Conservation (phyloP, 2,329 filamentous ascomycete genomes). For the Diaporthe australafricana region DNA sequence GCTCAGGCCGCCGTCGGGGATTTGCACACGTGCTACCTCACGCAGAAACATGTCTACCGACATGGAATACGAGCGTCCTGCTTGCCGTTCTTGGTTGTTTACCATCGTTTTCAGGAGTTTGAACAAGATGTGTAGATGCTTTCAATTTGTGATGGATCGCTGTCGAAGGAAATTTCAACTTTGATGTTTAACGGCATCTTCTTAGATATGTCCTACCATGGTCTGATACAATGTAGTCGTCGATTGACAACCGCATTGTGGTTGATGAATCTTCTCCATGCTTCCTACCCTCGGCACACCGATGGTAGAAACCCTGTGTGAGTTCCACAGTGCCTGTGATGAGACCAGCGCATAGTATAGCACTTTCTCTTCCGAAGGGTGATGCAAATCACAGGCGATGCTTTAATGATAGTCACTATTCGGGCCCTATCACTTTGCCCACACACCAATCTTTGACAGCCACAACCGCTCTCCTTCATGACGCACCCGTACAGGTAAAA, state of each 20-base stretch:
- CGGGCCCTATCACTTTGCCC: not conserved
- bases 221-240: not conserved
- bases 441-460: not conserved
- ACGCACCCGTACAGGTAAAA: not conserved
- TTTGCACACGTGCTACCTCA: not conserved
- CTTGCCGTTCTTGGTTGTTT: not conserved
- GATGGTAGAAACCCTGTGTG: not conserved
- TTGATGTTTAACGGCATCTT: not conserved
- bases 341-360: not conserved
- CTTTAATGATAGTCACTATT: not conserved
- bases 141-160: not conserved
- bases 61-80: not conserved
- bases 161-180: not conserved
- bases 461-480: not conserved
- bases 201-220: not conserved
- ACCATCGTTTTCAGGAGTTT: not conserved
- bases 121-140: not conserved
- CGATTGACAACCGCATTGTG: not conserved
- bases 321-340: not conserved
- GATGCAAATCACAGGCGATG: not conserved
- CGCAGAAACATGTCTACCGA: not conserved
- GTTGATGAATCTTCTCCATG: not conserved
- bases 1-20: not conserved
- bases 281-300: not conserved
- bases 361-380: not conserved